Base-by-base conservation (phyloP, 2,329 filamentous ascomycete genomes). In the Aureobasidium namibiae region DNA sequence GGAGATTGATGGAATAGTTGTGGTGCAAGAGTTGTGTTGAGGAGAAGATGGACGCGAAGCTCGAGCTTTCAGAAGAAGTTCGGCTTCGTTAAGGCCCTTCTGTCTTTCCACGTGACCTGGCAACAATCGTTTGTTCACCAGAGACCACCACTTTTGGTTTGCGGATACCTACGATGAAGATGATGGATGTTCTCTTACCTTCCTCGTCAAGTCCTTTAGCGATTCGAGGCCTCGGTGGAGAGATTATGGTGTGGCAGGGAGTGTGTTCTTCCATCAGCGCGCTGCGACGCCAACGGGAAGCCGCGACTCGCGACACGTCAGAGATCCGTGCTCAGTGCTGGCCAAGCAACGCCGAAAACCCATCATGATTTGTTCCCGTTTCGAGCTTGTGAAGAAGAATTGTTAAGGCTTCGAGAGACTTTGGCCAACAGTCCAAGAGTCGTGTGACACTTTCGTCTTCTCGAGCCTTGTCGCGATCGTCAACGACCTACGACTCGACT, bases 1-100 rank as follows among this genome's bases (percentile, higher is more conserved):
- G 33, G 39, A 34, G 36, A 57, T 57, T 57, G 59, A 61, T 61
- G 59, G 39, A 26, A 54, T 33, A 36, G 52, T 44, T n/a, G 52
- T 56, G 39, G 52, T 44, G 52, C 11, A 44, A 56, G 52, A 54
- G 50, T 53, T 53, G 38, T 54, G 50, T 54, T 54, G 50, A 45
- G 48, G 38, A 56, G 36, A 52, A 33, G 42, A 56, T 23, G 36
- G 34, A 41, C 57, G 57, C 48, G 46, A 60, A 59, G 57, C 48
- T 50, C 48, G 42, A 53, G 50, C 38, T 54, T 54, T 54, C 50
- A 42, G 38, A 41, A 54, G 36, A n/a, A n/a, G n/a, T 54, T 54
- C 50, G 50, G 36, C 50, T 39, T 53, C 26, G 42, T 29, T 34
- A 53, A 38, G 29, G 49, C 49, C 34, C 49, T 53, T 53, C 23